These are phyloP conservation scores for Calycina marina DNA, from an alignment of 2,329 filamentous ascomycete genomes.

Conservation along the genomic window DNA sequence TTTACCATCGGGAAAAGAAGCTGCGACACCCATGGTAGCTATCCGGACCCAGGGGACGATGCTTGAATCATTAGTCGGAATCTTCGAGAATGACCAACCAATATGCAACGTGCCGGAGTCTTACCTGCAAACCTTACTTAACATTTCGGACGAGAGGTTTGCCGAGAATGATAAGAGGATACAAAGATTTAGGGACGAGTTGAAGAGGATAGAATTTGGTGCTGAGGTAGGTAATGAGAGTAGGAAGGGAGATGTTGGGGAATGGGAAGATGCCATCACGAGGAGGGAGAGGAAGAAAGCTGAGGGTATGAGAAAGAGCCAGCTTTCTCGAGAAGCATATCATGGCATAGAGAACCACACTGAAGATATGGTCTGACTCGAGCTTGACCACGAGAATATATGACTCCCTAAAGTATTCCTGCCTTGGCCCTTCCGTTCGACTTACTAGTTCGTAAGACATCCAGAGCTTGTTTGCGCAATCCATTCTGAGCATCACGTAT, in stretches of 20 bases:
- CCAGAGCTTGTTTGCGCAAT: background rate
- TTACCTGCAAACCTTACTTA: conserved; percentile 53
- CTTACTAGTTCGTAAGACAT: no score
- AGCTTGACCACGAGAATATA: background rate
- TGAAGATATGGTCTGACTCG: conserved; percentile 2
- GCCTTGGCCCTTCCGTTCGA: no score
- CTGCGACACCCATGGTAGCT: conserved; percentile 58
- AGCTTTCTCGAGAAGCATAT: conserved; percentile 5
- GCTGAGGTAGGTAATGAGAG: conserved; percentile 13
- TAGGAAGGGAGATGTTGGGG: conserved; percentile 24
- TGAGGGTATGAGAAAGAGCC: conserved; percentile 39
- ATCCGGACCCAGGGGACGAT: conserved; percentile 71
- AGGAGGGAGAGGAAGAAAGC: conserved; percentile 40
- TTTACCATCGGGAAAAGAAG: conserved; percentile 20
- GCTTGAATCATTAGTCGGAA: conserved; percentile 68
- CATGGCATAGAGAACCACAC: background rate
- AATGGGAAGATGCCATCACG: conserved; percentile 39
- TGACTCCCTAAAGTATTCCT: no score
- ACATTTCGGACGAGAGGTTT: conserved; percentile 63
- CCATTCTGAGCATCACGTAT: no score
- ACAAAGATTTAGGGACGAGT: conserved; percentile 41
- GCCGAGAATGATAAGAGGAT: conserved; percentile 53
- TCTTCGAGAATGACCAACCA: conserved; percentile 27
- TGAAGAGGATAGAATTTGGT: conserved; percentile 8
- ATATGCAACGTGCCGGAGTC: conserved; percentile 43